These are phyloP conservation scores for Eleusine indica DNA, from an alignment of 176 grass and related monocot genomes.

Conservation along the genomic window DNA sequence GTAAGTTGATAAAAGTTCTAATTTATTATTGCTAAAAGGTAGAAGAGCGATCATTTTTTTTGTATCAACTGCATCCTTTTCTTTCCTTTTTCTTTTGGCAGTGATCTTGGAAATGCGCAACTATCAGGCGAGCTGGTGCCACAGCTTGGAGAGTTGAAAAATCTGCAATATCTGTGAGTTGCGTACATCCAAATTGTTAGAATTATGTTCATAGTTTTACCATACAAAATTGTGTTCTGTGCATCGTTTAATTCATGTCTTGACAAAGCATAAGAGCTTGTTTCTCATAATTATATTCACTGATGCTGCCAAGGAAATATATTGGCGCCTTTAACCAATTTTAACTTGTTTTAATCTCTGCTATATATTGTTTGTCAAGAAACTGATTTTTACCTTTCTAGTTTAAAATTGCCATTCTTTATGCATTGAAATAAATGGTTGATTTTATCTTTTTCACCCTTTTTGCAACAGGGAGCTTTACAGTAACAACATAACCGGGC, in stretches of 20 bases:
- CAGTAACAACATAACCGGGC: slow-evolving; percentile 77
- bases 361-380: slow-evolving; percentile 15
- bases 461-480: slow-evolving; percentile 73
- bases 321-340: background rate
- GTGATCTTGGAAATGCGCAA: slow-evolving; percentile 90
- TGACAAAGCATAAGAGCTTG: background rate
- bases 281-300: slow-evolving; percentile 1
- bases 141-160: slow-evolving; percentile 68
- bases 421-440: background rate
- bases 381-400: background rate
- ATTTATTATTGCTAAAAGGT: background rate
- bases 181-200: slow-evolving; percentile 6
- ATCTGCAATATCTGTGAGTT: slow-evolving; percentile 77
- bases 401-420: slow-evolving; percentile 4
- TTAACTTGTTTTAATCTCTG: background rate
- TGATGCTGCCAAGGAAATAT: background rate
- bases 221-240: background rate
- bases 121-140: slow-evolving; percentile 74
- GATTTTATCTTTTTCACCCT: slow-evolving; percentile 2
- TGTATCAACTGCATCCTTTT: background rate
- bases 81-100: slow-evolving; percentile 28
- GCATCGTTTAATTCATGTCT: slow-evolving; percentile 13
- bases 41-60: slow-evolving; percentile 22
- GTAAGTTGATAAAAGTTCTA: slow-evolving; percentile 49
- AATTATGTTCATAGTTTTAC: slow-evolving; percentile 37